Conservation (phyloP, 1,284 basidiomycete genomes). For the Neonothopanus nambi region DNA sequence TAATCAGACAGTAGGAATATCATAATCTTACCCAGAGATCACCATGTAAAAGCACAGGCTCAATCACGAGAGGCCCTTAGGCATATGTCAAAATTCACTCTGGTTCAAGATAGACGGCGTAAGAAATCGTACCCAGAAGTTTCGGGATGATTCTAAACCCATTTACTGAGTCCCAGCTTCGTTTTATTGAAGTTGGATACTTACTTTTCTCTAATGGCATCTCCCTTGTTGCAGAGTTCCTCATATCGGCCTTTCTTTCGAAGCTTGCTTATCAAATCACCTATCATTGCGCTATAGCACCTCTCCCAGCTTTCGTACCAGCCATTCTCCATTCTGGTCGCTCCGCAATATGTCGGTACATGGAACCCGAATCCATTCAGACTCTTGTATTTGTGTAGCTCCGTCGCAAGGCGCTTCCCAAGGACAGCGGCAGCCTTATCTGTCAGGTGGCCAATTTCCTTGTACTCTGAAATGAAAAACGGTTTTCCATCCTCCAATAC, state of each 20-base stretch:
- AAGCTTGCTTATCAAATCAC: conserved; percentile 63
- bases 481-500: conserved; percentile 47
- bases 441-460: conserved; percentile 53
- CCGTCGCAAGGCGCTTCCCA: conserved; percentile 63
- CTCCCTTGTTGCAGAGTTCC: conserved; percentile 55
- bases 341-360: conserved; percentile 81
- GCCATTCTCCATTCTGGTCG: conserved; percentile 75
- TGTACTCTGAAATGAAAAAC: conserved; percentile 78
- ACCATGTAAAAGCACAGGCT: conserved; percentile 82
- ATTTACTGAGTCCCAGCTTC: background rate
- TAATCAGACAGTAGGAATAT: conserved; percentile 19
- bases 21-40: conserved; percentile 72
- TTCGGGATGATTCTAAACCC: conserved; percentile 70
- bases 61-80: conserved; percentile 50
- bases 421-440: conserved; percentile 49
- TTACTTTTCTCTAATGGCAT: conserved; percentile 57
- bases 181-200: conserved; percentile 25
- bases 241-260: conserved; percentile 41
- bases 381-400: conserved; percentile 61
- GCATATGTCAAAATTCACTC: background rate
- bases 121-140: conserved; percentile 48
- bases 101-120: background rate
- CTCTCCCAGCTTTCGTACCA: conserved; percentile 75
- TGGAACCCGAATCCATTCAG: conserved; percentile 69
- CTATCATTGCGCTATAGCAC: conserved; percentile 69